Base-by-base conservation (phyloP, 768 basidiomycete species). In the Tulasnella sp. region DNA sequence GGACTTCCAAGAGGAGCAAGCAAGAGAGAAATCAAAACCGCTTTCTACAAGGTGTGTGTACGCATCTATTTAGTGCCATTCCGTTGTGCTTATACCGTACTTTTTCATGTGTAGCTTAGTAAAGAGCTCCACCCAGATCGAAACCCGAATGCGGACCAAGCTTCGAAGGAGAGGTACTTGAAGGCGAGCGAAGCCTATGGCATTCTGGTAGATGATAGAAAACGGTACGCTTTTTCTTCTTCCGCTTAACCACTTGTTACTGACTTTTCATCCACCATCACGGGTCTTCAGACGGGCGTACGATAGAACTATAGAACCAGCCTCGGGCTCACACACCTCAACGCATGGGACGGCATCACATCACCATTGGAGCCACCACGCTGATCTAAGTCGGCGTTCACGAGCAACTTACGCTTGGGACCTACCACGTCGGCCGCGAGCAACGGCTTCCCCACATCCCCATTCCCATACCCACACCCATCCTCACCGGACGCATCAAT, bases 71-170 rank as follows among this genome's bases (percentile, higher is more conserved):
- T 19, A 40, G 21, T 12, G 9, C 10, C 40, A 40, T n/a, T n/a
- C 36, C 44, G 72, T 38, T 68, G 18, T 19, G 46, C 34, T 58
- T 8, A 24, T 27, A 14, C 34, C n/a, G 39, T 27, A 31, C 16
- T 24, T n/a, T 36, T n/a, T 52, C 12, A 31, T 52, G 36, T 21
- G 16, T 19, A 82, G 81, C 78, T 82, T n/a, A 81, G 80, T 27
- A 82, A 82, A 68, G 74, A 79, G 44, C 79, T 78, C 12, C 81
- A 82, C 68, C 81, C 81, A 14, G 81, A 82, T 62, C 27, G 81
- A 34, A 81, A 80, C 40, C 75, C 58, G 24, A 6, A 75, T 24
- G 44, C 52, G 21, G 56, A 46, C 36, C 24, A 79, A 74, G 81
- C 38, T 21, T 38, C 80, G 2, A 80, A 81, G 78, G 74, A 75